phyloP scores from a whole-genome alignment of 495 filamentous ascomycete species.

The Trichocladium uniseriatum region DNA sequence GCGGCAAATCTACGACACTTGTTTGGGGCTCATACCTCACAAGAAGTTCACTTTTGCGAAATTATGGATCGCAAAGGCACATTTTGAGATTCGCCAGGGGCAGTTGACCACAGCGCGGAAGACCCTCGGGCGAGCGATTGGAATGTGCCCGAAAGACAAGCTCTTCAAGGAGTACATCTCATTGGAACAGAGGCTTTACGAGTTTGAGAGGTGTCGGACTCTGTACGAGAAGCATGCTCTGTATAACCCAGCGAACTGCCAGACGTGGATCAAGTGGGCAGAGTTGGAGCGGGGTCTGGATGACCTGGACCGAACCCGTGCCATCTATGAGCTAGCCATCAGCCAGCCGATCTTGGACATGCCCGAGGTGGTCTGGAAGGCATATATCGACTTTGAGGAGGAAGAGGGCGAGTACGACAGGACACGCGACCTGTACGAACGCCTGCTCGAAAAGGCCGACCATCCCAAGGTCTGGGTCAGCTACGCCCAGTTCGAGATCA shows the following conservation, averaged over 20 bases:
- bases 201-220: constrained; percentile 81
- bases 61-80: constrained; percentile 85
- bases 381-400: constrained; percentile 97
- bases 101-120: constrained; percentile 74
- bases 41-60: constrained; percentile 98
- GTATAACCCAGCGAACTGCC: constrained; percentile 79
- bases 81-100: constrained; percentile 85
- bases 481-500: constrained; percentile 95
- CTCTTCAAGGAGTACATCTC: constrained; percentile 90
- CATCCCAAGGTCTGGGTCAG: constrained; percentile 99
- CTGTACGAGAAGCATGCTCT: constrained; percentile 89
- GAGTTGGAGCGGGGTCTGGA: constrained; percentile 85
- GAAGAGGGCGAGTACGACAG: constrained; percentile 81
- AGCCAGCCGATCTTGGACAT: constrained; percentile 82
- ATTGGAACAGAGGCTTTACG: constrained; percentile 82
- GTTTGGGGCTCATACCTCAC: constrained; percentile 80
- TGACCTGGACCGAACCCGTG: constrained; percentile 77
- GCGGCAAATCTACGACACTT: constrained; percentile 83
- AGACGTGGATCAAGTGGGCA: constrained; percentile 92
- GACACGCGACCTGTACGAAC: constrained; percentile 78
- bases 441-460: constrained; percentile 82
- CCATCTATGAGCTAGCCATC: constrained; percentile 87
- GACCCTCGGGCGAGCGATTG: constrained; percentile 78
- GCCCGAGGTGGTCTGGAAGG: constrained; percentile 95
- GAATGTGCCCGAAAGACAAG: constrained; percentile 92